Base-by-base conservation (phyloP, 495 filamentous ascomycete species). In the Rhypophila decipiens region DNA sequence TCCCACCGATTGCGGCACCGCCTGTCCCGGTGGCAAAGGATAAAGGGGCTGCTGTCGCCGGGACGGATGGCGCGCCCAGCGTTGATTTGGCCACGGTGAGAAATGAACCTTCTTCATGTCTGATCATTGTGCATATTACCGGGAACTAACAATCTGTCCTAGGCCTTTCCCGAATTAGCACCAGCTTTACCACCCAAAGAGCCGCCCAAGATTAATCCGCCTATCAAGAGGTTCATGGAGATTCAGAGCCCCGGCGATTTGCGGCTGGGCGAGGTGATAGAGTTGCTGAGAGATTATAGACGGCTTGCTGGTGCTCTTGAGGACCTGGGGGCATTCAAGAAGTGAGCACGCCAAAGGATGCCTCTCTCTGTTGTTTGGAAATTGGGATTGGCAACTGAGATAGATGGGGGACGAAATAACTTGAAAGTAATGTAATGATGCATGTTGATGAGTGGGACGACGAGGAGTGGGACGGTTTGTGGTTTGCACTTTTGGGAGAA, bases 211-310 rank as follows among this genome's bases (percentile, higher is more conserved):
- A 70, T 86, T 10, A 75, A 78, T 11, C 87, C 86, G 20, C 88
- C 89, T 0, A 82, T 85, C 49, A 76, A 83, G 62, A 77, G 85
- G 41, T 96, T 96, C 66, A 74, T 96, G 63, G 87, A 91, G 42
- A 65, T 84, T 29, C 75, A 86, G 57, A 82, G 86, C 64, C 84
- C 83, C 7, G 77, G 77, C 5, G 90, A 97, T 45, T 66, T 99
- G 37, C 84, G 74, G 44, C 64, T 97, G 39, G 82, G 83, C 17
- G 93, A 99, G 57, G 83, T 96, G 34, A 68, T 86, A 33, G 82
- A 87, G 47, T 59, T 99, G 50, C 66, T 99, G 43, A 79, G 79
- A 55, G 93, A 96, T 65, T 99, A 97, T 63, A 83, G 90, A 51
- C 71, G 90, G 40, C 68, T 99, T 11, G 88, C 87, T 7, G 73